Percentiles rank a stretch among this genome's conserved stretches.
Conservation (phyloP, 208 protist genomes). For the Acanthamoeba culbertsoni region DNA sequence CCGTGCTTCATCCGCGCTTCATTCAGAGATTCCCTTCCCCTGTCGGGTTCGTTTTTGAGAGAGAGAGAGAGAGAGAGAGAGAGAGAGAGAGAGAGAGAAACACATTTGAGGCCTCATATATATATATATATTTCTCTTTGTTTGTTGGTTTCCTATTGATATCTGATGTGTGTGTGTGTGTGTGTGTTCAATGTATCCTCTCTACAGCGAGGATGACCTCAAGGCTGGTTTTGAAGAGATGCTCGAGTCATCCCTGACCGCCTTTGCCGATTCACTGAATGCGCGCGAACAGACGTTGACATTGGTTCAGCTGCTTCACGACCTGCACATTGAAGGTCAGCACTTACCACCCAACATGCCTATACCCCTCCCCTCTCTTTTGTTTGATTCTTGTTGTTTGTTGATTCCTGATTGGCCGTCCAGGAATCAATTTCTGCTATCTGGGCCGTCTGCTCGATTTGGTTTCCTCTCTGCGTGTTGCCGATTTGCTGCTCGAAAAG, state of each 20-base stretch:
- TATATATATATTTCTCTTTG: too few species aligned
- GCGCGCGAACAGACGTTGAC: neutral
- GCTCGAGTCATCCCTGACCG: neutral
- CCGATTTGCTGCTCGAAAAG: neutral
- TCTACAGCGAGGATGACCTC: neutral
- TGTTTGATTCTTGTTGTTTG: too few species aligned
- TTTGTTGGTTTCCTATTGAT: too few species aligned
- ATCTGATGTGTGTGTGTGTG: too few species aligned
- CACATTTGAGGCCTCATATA: too few species aligned
- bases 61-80: too few species aligned
- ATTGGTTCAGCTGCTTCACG: neutral
- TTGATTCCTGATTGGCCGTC: too few species aligned
- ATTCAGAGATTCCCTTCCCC: neutral
- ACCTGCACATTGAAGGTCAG: neutral
- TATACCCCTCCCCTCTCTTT: too few species aligned
- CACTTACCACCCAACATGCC: too few species aligned
- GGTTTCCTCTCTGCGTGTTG: neutral
- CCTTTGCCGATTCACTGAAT: neutral
- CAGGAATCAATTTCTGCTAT: constrained; percentile 2
- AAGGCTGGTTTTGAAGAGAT: neutral
- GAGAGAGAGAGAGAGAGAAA: too few species aligned
- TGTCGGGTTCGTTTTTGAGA: neutral
- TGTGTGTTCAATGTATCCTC: neutral
- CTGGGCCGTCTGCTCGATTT: neutral
- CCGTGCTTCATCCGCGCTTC: neutral